phyloP scores from a whole-genome alignment of 495 filamentous ascomycete genomes.

The Lasiosphaeria miniovina region DNA sequence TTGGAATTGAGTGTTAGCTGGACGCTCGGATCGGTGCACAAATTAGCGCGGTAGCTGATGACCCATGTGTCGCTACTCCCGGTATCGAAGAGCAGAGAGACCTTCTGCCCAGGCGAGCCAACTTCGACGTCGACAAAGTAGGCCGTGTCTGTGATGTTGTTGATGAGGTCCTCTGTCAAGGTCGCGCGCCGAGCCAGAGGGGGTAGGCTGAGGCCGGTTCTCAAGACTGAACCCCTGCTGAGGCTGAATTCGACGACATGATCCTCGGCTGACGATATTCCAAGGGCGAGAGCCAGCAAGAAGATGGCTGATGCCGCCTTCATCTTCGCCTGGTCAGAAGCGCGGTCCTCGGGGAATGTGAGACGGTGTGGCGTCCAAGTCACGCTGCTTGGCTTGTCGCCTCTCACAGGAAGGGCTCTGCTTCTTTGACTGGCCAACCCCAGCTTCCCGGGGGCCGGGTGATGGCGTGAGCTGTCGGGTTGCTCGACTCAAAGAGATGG shows the following conservation, averaged over 20 bases:
- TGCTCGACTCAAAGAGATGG: not conserved
- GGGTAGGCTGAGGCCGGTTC: slow-evolving; percentile 14
- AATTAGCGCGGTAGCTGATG: slow-evolving; percentile 37
- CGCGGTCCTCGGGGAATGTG: not conserved
- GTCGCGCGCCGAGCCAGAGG: slow-evolving; percentile 23
- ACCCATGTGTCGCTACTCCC: slow-evolving; percentile 89
- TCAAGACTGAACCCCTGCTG: slow-evolving; percentile 22
- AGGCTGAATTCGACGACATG: slow-evolving; percentile 32
- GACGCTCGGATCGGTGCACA: slow-evolving; percentile 35
- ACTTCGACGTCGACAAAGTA: slow-evolving; percentile 68
- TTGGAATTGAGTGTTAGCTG: slow-evolving; percentile 36
- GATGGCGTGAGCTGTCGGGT: too few species aligned
- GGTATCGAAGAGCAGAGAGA: slow-evolving; percentile 62
- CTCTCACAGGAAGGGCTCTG: not conserved
- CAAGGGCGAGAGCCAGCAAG: slow-evolving; percentile 23
- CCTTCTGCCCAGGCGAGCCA: slow-evolving; percentile 65
- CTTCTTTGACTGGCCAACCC: too few species aligned
- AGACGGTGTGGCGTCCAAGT: not conserved
- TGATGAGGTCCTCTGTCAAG: slow-evolving; percentile 38
- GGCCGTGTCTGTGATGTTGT: slow-evolving; percentile 47
- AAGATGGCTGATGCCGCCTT: slow-evolving; percentile 1
- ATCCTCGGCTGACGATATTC: slow-evolving; percentile 16
- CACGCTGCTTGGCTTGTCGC: not conserved
- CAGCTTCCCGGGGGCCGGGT: too few species aligned
- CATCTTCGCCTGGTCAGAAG: slow-evolving; percentile 15